phyloP scores from a whole-genome alignment of 352 stramenopile species.

The Pythium folliculosum region DNA sequence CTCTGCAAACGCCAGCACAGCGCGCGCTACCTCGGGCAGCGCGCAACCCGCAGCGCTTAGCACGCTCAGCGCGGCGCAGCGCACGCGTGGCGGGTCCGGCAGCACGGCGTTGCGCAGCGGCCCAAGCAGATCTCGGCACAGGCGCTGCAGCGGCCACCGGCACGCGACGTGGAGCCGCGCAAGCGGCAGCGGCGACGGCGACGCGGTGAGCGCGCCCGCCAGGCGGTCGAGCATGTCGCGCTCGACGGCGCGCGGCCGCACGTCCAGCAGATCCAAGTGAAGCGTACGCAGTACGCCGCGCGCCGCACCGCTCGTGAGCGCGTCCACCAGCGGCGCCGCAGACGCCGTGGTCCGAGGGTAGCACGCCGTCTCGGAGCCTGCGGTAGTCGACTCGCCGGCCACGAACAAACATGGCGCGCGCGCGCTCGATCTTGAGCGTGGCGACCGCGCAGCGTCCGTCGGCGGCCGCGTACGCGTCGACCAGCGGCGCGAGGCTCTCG shows the following conservation, averaged over 20 bases:
- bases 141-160: not conserved
- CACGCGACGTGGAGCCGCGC: not conserved
- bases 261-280: too few relatives aligned
- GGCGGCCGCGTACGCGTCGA: not conserved
- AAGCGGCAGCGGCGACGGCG: too few relatives aligned
- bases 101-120: not conserved
- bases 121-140: not conserved
- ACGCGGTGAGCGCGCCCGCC: not conserved
- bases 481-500: not conserved
- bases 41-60: not conserved
- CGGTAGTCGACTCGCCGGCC: too few relatives aligned
- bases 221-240: not conserved
- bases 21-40: not conserved
- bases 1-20: not conserved
- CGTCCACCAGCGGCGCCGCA: too few relatives aligned
- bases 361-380: too few relatives aligned
- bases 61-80: constrained; percentile 1
- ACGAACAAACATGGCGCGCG: not conserved
- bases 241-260: too few relatives aligned
- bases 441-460: not conserved
- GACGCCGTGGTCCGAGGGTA: too few relatives aligned
- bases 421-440: not conserved
- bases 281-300: too few relatives aligned
- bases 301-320: too few relatives aligned
- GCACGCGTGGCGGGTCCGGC: not conserved